Conservation (phyloP, 441 rosid genomes). For the Eruca vesicaria region DNA sequence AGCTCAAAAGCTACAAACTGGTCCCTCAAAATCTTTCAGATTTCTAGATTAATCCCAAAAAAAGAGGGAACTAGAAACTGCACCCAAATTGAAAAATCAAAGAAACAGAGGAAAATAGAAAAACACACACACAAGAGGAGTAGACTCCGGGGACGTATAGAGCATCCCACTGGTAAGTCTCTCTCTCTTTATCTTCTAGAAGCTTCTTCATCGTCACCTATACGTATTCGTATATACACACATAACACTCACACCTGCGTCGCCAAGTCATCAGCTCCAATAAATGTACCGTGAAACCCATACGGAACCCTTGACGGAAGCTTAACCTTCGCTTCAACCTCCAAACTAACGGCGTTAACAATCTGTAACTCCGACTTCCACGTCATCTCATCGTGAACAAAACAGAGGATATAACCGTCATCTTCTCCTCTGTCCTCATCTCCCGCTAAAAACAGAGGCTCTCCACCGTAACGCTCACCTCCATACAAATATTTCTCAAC, state of each 20-base stretch:
- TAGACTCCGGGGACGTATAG: conserved; percentile 43
- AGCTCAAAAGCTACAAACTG: conserved; percentile 61
- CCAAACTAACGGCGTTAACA: conserved; percentile 52
- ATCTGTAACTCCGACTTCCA: conserved; percentile 73
- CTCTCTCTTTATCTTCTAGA: conserved; percentile 23
- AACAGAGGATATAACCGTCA: conserved; percentile 56
- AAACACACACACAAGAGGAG: conserved; percentile 21
- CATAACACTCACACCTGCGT: conserved; percentile 34
- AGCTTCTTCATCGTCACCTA: conserved; percentile 15
- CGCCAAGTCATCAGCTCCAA: conserved; percentile 45
- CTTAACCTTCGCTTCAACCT: conserved; percentile 54
- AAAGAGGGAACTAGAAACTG: conserved; percentile 23
- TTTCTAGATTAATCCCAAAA: conserved; percentile 37
- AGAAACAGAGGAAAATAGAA: conserved; percentile 10
- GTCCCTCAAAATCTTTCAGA: conserved; percentile 38
- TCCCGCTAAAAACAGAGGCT: conserved; percentile 64
- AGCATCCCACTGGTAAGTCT: conserved; percentile 38
- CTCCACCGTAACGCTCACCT: conserved; percentile 62
- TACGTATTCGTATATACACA: conserved; percentile 11
- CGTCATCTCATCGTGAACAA: conserved; percentile 64
- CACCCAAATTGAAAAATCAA: not conserved
- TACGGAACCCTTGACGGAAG: conserved; percentile 82
- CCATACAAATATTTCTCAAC: conserved; percentile 54
- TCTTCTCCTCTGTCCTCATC: conserved; percentile 47
- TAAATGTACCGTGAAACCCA: conserved; percentile 80